Evolutionary conservation across 2,329 filamentous ascomycete genomes (phyloP).

Genomic region (Sarocladiaceae sp.): DNA sequence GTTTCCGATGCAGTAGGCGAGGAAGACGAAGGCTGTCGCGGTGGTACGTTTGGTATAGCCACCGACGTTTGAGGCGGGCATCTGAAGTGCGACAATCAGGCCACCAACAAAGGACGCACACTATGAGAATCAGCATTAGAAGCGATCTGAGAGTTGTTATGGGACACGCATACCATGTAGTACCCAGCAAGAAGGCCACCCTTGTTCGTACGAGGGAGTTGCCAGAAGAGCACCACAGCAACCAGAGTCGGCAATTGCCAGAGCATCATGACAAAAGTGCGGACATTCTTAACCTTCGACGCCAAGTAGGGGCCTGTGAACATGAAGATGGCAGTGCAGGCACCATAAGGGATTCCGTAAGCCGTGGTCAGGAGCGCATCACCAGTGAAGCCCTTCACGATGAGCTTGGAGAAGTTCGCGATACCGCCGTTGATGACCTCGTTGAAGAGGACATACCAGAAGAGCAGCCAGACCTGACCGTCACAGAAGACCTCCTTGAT

Average conservation of each 20-base stretch:
- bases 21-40: slow-evolving; percentile 34
- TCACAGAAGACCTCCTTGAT: slow-evolving; percentile 31
- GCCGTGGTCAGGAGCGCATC: slow-evolving; percentile 31
- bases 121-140: background rate
- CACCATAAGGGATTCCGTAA: slow-evolving; percentile 25
- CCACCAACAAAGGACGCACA: slow-evolving; percentile 36
- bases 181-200: slow-evolving; percentile 20
- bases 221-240: slow-evolving; percentile 10
- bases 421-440: slow-evolving; percentile 22
- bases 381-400: slow-evolving; percentile 24
- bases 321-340: slow-evolving; percentile 11
- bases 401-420: slow-evolving; percentile 20
- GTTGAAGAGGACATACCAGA: slow-evolving; percentile 22
- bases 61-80: slow-evolving; percentile 38
- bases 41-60: slow-evolving; percentile 39
- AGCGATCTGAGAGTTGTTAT: no score
- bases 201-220: slow-evolving; percentile 10
- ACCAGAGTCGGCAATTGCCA: slow-evolving; percentile 11
- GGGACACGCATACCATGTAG: slow-evolving; percentile 17
- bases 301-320: slow-evolving; percentile 11
- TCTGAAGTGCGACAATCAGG: slow-evolving; percentile 43
- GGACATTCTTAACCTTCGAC: slow-evolving; percentile 13
- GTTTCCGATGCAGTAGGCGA: slow-evolving; percentile 36
- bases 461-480: slow-evolving; percentile 32
- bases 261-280: slow-evolving; percentile 11